A percentile compares a stretch with the other conserved stretches of the same genome.
Conservation (phyloP, 2,329 filamentous ascomycete genomes). For the Trichophyton equinum region DNA sequence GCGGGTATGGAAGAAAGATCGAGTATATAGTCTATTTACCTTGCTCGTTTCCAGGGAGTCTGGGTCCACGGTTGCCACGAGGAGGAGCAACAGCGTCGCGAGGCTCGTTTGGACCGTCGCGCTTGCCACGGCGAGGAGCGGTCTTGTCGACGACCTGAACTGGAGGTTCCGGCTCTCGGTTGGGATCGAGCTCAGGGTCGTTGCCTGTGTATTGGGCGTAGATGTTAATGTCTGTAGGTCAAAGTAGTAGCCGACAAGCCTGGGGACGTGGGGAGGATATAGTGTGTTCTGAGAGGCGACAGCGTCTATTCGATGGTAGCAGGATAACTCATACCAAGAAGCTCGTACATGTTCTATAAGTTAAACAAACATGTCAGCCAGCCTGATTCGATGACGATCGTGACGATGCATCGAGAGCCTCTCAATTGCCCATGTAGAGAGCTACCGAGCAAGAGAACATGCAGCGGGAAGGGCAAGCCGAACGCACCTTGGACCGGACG, state of each 20-base stretch:
- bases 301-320: not conserved
- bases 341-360: slow-evolving; percentile 83
- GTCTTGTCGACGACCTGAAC: slow-evolving; percentile 79
- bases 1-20: not conserved
- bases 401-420: not conserved
- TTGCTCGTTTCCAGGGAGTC: slow-evolving; percentile 65
- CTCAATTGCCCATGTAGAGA: slow-evolving; percentile 11
- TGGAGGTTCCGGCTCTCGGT: slow-evolving; percentile 63
- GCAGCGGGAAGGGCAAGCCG: slow-evolving; percentile 4
- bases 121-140: slow-evolving; percentile 64
- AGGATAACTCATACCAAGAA: slow-evolving; percentile 62
- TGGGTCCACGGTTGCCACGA: slow-evolving; percentile 31
- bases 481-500: slow-evolving; percentile 41
- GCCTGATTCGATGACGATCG: not conserved
- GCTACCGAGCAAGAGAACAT: not conserved
- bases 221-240: slow-evolving; percentile 1
- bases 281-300: not conserved
- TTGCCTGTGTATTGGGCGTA: slow-evolving; percentile 41
- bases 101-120: slow-evolving; percentile 59
- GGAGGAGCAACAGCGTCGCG: slow-evolving; percentile 19
- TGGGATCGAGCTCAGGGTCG: slow-evolving; percentile 57
- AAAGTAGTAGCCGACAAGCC: not conserved
- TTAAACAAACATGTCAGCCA: slow-evolving; percentile 15
- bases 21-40: slow-evolving; percentile 47
- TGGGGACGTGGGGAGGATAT: not conserved